Percentiles rank a stretch among this genome's conserved stretches.
phyloP scores from a whole-genome alignment of 331 rosid genomes.

The Ulmus americana region DNA sequence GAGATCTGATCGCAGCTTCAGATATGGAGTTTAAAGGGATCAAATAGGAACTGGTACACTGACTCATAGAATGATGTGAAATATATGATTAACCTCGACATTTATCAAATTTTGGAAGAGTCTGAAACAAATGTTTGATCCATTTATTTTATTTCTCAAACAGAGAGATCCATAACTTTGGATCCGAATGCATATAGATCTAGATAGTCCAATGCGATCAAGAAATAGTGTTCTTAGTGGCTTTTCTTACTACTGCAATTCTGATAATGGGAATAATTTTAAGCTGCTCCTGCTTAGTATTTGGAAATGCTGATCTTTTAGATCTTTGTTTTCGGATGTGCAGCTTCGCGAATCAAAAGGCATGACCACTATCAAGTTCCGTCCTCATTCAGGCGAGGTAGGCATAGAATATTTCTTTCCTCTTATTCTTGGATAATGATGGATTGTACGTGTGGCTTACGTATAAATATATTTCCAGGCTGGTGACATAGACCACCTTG shows the following conservation, averaged over 20 bases:
- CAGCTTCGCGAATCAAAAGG: slow-evolving; percentile 99
- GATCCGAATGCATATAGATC: too few species aligned
- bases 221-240: background rate
- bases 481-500: slow-evolving; percentile 99
- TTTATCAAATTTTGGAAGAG: too few species aligned
- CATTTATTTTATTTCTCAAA: too few species aligned
- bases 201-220: too few species aligned
- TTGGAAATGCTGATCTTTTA: slow-evolving; percentile 17
- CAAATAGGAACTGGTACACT: too few species aligned
- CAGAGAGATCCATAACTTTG: too few species aligned
- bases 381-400: slow-evolving; percentile 99
- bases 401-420: slow-evolving; percentile 8
- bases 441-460: slow-evolving; percentile 21
- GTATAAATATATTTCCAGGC: slow-evolving; percentile 50
- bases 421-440: slow-evolving; percentile 13
- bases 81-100: too few species aligned
- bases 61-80: too few species aligned
- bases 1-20: too few species aligned
- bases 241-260: slow-evolving; percentile 1
- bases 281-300: slow-evolving; percentile 9
- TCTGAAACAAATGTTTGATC: too few species aligned
- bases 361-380: slow-evolving; percentile 89
- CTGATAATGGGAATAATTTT: slow-evolving; percentile 1
- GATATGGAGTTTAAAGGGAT: too few species aligned
- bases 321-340: slow-evolving; percentile 20